These are phyloP conservation scores for Prinsepia uniflora DNA, from an alignment of 306 rosid genomes.

Conservation along the genomic window DNA sequence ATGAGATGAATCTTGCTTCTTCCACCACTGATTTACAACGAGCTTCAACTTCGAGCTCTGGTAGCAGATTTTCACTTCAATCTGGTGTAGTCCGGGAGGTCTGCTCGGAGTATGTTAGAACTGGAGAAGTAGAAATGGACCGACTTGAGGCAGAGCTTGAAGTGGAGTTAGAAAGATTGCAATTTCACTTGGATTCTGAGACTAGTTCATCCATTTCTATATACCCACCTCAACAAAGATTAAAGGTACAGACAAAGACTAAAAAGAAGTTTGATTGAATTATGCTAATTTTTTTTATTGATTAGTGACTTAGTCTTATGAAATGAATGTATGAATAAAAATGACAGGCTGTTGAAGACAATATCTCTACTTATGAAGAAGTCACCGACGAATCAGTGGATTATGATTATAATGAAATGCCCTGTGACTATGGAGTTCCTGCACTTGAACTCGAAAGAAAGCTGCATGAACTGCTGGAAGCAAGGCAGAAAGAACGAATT, in stretches of 20 bases:
- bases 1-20: slow-evolving; percentile 34
- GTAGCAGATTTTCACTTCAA: slow-evolving; percentile 36
- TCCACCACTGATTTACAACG: slow-evolving; percentile 45
- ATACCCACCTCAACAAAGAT: slow-evolving; percentile 31
- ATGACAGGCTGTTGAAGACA: slow-evolving; percentile 41
- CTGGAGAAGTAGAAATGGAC: slow-evolving; percentile 42
- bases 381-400: slow-evolving; percentile 32
- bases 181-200: slow-evolving; percentile 63
- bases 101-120: slow-evolving; percentile 21
- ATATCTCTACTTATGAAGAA: slow-evolving; percentile 40
- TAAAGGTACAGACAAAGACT: slow-evolving; percentile 37
- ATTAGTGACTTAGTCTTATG: not conserved
- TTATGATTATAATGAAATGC: slow-evolving; percentile 31
- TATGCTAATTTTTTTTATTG: not conserved
- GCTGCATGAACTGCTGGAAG: slow-evolving; percentile 71
- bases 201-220: slow-evolving; percentile 13
- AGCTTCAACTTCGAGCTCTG: slow-evolving; percentile 43
- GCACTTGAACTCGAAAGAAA: slow-evolving; percentile 72
- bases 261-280: not conserved
- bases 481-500: slow-evolving; percentile 66
- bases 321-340: slow-evolving; percentile 26
- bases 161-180: slow-evolving; percentile 68
- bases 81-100: slow-evolving; percentile 26
- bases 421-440: slow-evolving; percentile 50
- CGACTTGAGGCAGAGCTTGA: slow-evolving; percentile 74